Conservation (phyloP, 305 asterid genomes). For the Euphrasia arctica region DNA sequence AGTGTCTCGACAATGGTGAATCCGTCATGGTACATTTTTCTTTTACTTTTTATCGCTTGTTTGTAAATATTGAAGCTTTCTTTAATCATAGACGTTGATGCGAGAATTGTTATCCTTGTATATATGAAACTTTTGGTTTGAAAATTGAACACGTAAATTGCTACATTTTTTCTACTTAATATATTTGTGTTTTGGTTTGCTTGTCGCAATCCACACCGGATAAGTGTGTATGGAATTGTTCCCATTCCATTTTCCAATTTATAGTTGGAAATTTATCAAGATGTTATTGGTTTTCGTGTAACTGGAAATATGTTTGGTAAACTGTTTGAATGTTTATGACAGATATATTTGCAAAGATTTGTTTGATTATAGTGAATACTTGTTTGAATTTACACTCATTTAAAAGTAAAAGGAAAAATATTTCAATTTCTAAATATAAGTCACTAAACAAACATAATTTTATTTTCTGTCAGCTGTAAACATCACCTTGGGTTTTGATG, state of each 20-base stretch:
- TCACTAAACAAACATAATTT: no score
- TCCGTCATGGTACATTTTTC: constrained; percentile 69
- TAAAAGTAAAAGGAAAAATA: no score
- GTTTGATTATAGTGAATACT: no score
- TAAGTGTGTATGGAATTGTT: no score
- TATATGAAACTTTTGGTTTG: constrained; percentile 3
- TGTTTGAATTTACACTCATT: no score
- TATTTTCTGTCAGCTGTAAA: background rate
- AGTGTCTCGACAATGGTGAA: constrained; percentile 73
- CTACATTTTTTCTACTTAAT: background rate
- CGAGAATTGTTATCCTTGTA: background rate
- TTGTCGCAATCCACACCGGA: background rate
- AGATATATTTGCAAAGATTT: no score
- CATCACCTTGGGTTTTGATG: constrained; percentile 13
- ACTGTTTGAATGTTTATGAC: no score
- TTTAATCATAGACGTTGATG: background rate
- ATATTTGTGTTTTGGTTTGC: constrained; percentile 2
- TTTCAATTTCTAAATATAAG: no score
- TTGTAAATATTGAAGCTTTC: constrained; percentile 2
- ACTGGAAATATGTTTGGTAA: no score
- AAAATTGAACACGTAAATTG: background rate
- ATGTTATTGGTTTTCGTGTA: no score
- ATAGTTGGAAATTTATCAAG: no score
- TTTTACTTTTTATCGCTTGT: background rate
- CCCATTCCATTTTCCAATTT: no score